These are phyloP conservation scores for Symmetrospora coprosmae DNA, from an alignment of 768 basidiomycete genomes.

Conservation along the genomic window DNA sequence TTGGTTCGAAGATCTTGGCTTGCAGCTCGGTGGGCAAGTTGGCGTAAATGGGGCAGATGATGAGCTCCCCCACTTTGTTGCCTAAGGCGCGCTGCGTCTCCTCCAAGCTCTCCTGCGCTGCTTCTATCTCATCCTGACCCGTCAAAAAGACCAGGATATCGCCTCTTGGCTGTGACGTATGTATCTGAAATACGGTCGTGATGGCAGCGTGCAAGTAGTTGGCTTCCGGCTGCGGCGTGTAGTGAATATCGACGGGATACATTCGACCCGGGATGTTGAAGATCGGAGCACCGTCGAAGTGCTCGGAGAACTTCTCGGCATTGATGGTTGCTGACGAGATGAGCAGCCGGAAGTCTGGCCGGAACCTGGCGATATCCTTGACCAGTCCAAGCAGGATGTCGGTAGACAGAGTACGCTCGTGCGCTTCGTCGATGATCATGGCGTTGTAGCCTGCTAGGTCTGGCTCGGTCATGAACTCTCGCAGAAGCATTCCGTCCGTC, in stretches of 20 bases:
- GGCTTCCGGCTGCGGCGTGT: constrained; percentile 97
- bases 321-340: constrained; percentile 97
- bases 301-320: constrained; percentile 92
- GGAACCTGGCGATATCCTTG: constrained; percentile 95
- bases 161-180: constrained; percentile 93
- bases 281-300: constrained; percentile 90
- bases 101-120: constrained; percentile 84
- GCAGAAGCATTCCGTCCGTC: constrained; percentile 96
- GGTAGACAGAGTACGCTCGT: constrained; percentile 92
- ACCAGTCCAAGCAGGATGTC: constrained; percentile 97
- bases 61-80: constrained; percentile 85
- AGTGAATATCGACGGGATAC: constrained; percentile 95
- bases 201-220: constrained; percentile 98
- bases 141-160: constrained; percentile 97
- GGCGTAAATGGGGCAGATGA: constrained; percentile 95
- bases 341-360: constrained; percentile 79
- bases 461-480: constrained; percentile 95
- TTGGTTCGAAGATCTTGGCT: constrained; percentile 97
- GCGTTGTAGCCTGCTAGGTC: constrained; percentile 88
- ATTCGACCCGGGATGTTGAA: constrained; percentile 94
- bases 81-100: constrained; percentile 89
- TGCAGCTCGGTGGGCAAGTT: constrained; percentile 99
- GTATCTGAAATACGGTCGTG: constrained; percentile 96
- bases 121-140: constrained; percentile 98
- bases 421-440: constrained; percentile 95